Evolutionary conservation across 2,329 filamentous ascomycete genomes (phyloP), one percentile per base, ranked within the genome.

Genomic region (Trichoderma citrinoviride): DNA sequence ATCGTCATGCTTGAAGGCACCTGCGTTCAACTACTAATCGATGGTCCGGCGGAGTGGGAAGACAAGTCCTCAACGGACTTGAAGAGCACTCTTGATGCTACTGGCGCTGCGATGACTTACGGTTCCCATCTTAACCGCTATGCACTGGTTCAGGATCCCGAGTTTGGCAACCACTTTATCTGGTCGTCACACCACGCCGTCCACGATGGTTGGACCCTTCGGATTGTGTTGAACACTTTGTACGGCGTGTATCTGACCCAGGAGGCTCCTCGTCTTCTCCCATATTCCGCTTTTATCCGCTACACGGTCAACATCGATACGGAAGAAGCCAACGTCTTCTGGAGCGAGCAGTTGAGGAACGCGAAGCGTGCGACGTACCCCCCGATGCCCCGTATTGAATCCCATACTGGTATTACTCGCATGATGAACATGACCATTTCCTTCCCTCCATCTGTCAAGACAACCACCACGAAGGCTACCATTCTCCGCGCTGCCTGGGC

Each of bases 201-300:
- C 1, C 74, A 74, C 37, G 74, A 75, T 52, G 73, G 73, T 7
- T 73, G 71, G 69, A 70, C 71, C 3, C 49, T 72, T 19, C 40
- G 40, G n/a, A 55, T 70, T 2, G 65, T 72, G 6, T 41, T 70
- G 29, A 58, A 71, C 8, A 54, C 49, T 1, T 56, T 72, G 3
- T 29, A 65, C 1, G 15, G 52, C 7, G 7, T 50, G 21, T 64
- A 64, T 25, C 23, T 56, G 4, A 23, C 21, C 12, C 61, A 47
- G 3, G 23, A 43, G 7, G 17, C 27, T 8, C 50, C 27, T 15
- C 14, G 43, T 3, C 52, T 56, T 43, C 33, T 21, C 2, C 61
- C 68, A 10, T 68, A 67, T 33, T 25, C 61, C 19, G 19, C 23
- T 25, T 70, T 70, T 41, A 65, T 69, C 40, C 41, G 53, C 4